A percentile compares a stretch with the other conserved stretches of the same genome.
Conservation (phyloP, 441 rosid genomes). For the Mallotus repandus region DNA sequence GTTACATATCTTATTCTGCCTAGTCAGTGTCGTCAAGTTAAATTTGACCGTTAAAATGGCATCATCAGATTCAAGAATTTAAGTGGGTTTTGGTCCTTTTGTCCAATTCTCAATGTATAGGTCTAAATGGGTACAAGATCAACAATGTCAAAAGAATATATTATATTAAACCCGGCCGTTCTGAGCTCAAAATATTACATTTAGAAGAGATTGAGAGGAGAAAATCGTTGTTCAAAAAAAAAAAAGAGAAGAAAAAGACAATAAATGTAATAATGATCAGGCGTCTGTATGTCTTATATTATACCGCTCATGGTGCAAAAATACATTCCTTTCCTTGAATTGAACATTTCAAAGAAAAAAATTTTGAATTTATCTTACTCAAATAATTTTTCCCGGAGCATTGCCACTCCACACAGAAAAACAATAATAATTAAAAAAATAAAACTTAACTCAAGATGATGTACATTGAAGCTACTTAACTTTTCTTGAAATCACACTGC, state of each 20-base stretch:
- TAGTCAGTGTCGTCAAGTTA: background rate
- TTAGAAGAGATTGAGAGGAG: too few species aligned
- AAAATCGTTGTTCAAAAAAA: too few species aligned
- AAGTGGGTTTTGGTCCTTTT: background rate
- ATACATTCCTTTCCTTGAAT: background rate
- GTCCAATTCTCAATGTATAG: background rate
- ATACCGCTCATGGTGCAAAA: too few species aligned
- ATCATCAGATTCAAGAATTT: conserved; percentile 8
- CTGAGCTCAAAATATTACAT: background rate
- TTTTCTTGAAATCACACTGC: conserved; percentile 16
- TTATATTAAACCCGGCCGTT: background rate
- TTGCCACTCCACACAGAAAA: background rate
- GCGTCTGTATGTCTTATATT: background rate
- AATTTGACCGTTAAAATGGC: conserved; percentile 1
- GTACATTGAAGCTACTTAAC: background rate
- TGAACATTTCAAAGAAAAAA: background rate
- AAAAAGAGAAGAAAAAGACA: too few species aligned
- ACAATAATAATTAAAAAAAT: too few species aligned
- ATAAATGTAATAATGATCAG: too few species aligned
- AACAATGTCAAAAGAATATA: background rate
- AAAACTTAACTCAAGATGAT: background rate
- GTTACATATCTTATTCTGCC: conserved; percentile 1
- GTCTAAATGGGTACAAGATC: background rate
- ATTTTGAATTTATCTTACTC: conserved; percentile 2
- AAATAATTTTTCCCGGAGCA: background rate